A percentile compares a stretch with the other conserved stretches of the same genome.
phyloP scores from a whole-genome alignment of 2,329 filamentous ascomycete genomes.

The Elsinoe fawcettii region DNA sequence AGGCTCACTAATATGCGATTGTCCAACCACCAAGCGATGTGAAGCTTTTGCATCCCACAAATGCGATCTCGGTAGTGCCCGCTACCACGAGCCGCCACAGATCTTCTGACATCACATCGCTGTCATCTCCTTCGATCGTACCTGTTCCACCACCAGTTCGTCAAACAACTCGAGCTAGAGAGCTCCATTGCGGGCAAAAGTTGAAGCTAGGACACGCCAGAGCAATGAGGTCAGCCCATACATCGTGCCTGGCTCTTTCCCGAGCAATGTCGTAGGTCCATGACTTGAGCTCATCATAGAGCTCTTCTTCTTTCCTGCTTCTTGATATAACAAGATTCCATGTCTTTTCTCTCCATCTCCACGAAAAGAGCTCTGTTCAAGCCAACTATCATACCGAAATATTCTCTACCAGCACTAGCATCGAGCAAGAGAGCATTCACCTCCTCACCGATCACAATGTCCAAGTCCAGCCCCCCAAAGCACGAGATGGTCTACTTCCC shows the following conservation, averaged over 20 bases:
- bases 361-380: neutral
- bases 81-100: slow-evolving; percentile 1
- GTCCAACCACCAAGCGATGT: neutral
- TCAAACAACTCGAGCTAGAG: neutral
- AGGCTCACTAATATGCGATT: neutral
- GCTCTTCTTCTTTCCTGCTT: neutral
- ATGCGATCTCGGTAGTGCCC: slow-evolving; percentile 3
- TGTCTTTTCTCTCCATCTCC: slow-evolving; percentile 1
- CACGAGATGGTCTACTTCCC: slow-evolving; percentile 55
- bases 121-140: slow-evolving; percentile 14
- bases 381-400: neutral
- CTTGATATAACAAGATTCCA: neutral
- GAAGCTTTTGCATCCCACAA: neutral
- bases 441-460: slow-evolving; percentile 22
- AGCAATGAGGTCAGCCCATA: slow-evolving; percentile 3
- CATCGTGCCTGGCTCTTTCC: neutral
- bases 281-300: neutral
- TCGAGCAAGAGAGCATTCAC: slow-evolving; percentile 20
- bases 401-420: neutral
- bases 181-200: neutral
- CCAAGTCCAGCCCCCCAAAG: slow-evolving; percentile 31
- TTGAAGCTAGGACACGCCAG: neutral
- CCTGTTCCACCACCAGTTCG: neutral
- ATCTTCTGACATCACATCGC: slow-evolving; percentile 14
- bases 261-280: slow-evolving; percentile 4